Base-by-base conservation (phyloP, 768 basidiomycete genomes). In the Tulasnella sp. region DNA sequence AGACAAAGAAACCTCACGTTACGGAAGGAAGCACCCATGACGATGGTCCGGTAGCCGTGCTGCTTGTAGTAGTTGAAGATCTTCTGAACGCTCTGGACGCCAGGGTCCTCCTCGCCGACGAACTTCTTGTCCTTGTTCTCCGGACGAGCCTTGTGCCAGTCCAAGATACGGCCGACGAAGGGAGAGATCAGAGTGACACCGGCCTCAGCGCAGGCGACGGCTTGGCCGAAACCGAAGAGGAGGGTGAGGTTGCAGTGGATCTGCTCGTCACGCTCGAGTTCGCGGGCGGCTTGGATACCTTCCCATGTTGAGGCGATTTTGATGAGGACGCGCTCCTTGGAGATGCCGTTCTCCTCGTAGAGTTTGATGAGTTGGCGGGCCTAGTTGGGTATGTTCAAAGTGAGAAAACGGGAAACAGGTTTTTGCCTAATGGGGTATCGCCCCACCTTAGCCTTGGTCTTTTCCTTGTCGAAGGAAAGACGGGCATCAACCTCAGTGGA, bases 31-130 rank as follows among this genome's bases (percentile, higher is more conserved):
- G 98, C 98, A 85, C 97, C 98, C 98, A 99, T 98, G 86, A 99
- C 97, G 87, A 99, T 98, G 84, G 98, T 99, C 85, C 96, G 95
- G 91, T 99, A 99, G 81, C 91, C 90, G 88, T 99, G 91, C 86
- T 98, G 96, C 91, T 98, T 99, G 92, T 99, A 99, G 88, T 96
- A 99, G 90, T 97, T 95, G 92, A 93, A 99, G 89, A 99, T 99
- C 88, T 90, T 94, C 89, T 95, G 93, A 82, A 99, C 98, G 60
- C 95, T 96, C 86, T 92, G 87, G 84, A 99, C 98, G 89, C 98
- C 97, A 16, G 97, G 97, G 89, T 99, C 97, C 72, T 92, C 91
- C 82, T 95, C 96, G 76, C 95, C 96, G 83, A 92, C 91, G 89
- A 96, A 99, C 85, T 88, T 90, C 89, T 94, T 93, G 74, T 96